Base-by-base conservation (phyloP, 2,329 filamentous ascomycete species). In the Cladophialophora psammophila region DNA sequence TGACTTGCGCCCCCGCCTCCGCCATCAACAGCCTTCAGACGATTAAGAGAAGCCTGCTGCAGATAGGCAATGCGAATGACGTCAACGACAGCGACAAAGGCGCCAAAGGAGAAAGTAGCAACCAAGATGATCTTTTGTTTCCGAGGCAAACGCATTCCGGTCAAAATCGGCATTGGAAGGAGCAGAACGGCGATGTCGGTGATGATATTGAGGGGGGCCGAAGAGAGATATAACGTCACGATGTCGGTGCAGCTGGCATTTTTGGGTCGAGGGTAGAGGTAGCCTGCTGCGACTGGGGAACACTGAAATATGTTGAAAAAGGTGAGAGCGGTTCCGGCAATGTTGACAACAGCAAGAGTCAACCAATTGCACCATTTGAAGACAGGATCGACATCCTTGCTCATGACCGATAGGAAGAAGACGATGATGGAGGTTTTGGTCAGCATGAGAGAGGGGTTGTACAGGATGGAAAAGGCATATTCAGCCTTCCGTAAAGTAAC, bases 361-460 rank as follows among this genome's bases (percentile, higher is more conserved):
- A 85, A 83, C 82, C 93, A 93, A n/a, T 92, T 95, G n/a, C 90
- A 89, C 79, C 90, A 87, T 66, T 91, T 88, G 71, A 97, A 90
- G 58, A 94, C 83, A 69, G 88, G 87, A 72, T 96, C 88, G 66
- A 92, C 91, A 73, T 90, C 90, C 32, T 92, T 91, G 65, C 70
- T 70, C 69, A 74, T 72, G 56, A 97, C 84, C 48, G 90, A 90
- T 58, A 97, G 84, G 79, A 96, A 97, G 78, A 97, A 97, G 61
- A 95, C 85, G 65, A 97, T 84, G 73, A 97, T 92, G n/a, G 93
- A 96, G 0, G 92, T 93, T 80, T 97, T 97, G 59, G 92, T 93
- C 52, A 73, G 62, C 72, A 73, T 73, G 38, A 73, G 65, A 13
- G 67, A 60, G 6, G 72, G 72, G 50, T 73, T 73, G 77, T 89